These are phyloP conservation scores for Melanomma pulvis-pyrius DNA, from an alignment of 495 filamentous ascomycete species.

Conservation along the genomic window DNA sequence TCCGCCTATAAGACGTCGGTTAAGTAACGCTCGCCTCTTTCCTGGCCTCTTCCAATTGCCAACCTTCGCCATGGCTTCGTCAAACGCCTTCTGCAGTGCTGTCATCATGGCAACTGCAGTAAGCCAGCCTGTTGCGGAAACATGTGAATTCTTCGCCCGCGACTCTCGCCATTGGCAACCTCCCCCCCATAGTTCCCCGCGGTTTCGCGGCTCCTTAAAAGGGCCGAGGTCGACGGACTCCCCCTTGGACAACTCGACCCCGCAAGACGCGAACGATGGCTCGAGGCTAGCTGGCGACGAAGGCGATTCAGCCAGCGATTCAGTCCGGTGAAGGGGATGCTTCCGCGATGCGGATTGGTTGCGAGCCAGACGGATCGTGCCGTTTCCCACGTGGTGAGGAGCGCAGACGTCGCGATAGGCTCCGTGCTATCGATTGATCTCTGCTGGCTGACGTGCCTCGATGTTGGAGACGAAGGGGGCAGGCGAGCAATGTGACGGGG, in stretches of 20 bases:
- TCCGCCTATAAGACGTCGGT: neutral
- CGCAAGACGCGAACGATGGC: neutral
- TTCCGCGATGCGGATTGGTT: neutral
- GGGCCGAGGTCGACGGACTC: too few relatives aligned
- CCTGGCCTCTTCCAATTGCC: neutral
- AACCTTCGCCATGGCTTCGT: neutral
- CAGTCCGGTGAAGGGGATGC: neutral
- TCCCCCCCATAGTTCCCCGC: too few relatives aligned
- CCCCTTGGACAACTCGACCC: too few relatives aligned
- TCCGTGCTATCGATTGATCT: conserved; percentile 2
- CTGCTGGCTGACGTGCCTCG: neutral
- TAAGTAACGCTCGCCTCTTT: neutral
- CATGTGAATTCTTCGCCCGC: neutral
- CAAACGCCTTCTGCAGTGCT: conserved; percentile 1
- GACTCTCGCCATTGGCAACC: neutral
- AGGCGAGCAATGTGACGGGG: neutral
- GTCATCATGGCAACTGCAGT: neutral
- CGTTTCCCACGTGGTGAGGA: conserved; percentile 2
- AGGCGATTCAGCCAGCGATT: neutral
- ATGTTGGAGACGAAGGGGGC: neutral
- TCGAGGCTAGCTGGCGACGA: neutral
- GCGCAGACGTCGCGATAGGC: neutral
- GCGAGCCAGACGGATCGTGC: conserved; percentile 1
- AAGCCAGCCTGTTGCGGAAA: neutral
- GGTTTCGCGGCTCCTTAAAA: too few relatives aligned